Evolutionary conservation across 441 rosid species (phyloP), one percentile per base, ranked within the genome.

Genomic region (Pelargonium citronellum): DNA sequence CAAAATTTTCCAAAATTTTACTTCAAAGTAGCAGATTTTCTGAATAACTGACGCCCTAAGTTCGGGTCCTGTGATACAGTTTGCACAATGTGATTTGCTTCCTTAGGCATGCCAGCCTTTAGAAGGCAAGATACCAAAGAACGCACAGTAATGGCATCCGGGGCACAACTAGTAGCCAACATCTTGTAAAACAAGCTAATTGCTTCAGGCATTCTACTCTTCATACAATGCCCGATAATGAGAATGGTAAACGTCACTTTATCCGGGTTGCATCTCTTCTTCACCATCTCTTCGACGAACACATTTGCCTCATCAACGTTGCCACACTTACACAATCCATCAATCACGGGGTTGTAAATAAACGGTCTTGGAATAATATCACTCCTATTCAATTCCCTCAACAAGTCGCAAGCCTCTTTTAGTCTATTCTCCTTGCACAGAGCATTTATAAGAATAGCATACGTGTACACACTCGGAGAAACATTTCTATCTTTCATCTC

Each of bases 201-300:
- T 74, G 98, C 97, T 75, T 88, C 97, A 67, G 60, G 68, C 89
- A 87, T 85, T 77, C 96, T 88, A 66, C 98, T 95, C 78, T 91
- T 93, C 96, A 89, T 83, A 74, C 97, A 91, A 74, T 93, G 91
- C 67, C 96, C 97, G 13, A 93, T 81, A 70, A 93, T 91, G 69
- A 93, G 92, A 81, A 93, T 91, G 5, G 96, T 93, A 79, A 80
- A 91, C 41, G 98, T 89, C 76, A 93, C 79, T 76, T 86, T 91
- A 84, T 93, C 98, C 20, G 94, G 97, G 20, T 73, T 44, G 73
- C 98, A 91, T 72, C 80, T 81, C 83, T 79, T 88, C 80, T 80
- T 84, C 77, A 84, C 87, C 96, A 93, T 86, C 79, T 91, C 91
- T 24, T 58, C 76, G 63, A 88, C 78, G 71, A 91, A 80, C 17